Evolutionary conservation across 495 filamentous ascomycete species (phyloP), one percentile per base, ranked within the genome.

Genomic region (Penicillium cataractarum): DNA sequence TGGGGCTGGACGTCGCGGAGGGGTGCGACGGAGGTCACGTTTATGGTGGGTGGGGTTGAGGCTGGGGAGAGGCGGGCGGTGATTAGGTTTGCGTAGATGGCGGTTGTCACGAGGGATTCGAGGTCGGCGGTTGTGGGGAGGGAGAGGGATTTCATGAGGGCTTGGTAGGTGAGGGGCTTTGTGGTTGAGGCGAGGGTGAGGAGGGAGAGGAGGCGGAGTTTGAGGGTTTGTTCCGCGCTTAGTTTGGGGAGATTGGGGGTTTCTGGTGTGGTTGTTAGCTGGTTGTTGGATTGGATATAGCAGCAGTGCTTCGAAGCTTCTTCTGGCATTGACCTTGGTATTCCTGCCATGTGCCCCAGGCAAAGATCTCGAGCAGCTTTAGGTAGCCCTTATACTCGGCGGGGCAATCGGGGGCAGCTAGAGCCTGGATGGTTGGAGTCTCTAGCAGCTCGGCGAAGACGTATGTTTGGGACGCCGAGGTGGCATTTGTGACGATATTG

Each of bases 361-460:
- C 88, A 79, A 97, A 99, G 60, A 97, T 91, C 77, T 95, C 84
- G 44, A 98, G 89, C 4, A 97, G 84, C 7, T 82, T 86, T 22
- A 93, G 81, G 75, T 91, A 86, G 10, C 67, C 63, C 19, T 78
- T 70, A 60, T 82, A 82, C 58, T 90, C 85, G 19, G 60, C 69
- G 27, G 78, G 76, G 9, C 74, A 76, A 13, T 79, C 74, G 27
- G 76, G 63, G 15, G 77, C 72, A 31, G 83, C 76, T 21, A 99
- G 86, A 3, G 86, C 80, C 72, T 96, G 91, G 65, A 98, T 87
- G 65, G 93, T 89, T 2, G 90, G 89, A 2, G 87, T 87, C 65
- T 91, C 84, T 9, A 99, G 87, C 0, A 99, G 88, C 81, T 98
- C 95, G 53, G 91, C 86, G 81, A 99, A 99, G 80, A 98, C 87